Percentiles rank a stretch among this genome's conserved stretches.
Evolutionary conservation across 2,329 filamentous ascomycete species (phyloP).

Genomic region (Dactylonectria macrodidyma): DNA sequence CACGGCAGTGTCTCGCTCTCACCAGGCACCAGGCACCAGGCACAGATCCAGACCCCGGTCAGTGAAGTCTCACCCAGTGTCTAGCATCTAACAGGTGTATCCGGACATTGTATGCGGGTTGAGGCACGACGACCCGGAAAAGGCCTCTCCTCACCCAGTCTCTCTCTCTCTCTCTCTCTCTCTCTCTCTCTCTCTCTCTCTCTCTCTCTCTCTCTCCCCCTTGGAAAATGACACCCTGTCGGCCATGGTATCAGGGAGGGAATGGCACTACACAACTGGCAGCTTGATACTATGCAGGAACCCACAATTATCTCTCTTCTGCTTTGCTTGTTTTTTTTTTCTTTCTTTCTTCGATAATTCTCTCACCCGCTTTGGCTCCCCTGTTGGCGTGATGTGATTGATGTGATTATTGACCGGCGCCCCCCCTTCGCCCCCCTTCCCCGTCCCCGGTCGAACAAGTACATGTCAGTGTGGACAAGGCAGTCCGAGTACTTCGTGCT

Average conservation of each 20-base stretch:
- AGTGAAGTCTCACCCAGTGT: not conserved
- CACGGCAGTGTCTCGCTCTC: not conserved
- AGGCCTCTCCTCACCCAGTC: not conserved
- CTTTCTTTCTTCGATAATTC: constrained; percentile 1
- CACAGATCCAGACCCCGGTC: not conserved
- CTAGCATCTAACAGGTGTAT: not conserved
- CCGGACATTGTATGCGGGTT: not conserved
- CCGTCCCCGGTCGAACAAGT: constrained; percentile 8
- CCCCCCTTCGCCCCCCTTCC: constrained; percentile 2
- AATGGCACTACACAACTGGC: not conserved
- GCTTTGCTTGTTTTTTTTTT: not conserved
- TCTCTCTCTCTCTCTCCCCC: not conserved
- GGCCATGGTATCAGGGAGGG: not conserved
- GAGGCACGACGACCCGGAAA: not conserved
- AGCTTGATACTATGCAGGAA: not conserved
- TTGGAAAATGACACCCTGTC: not conserved
- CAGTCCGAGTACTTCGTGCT: not conserved
- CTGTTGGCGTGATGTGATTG: constrained; percentile 24
- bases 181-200: not conserved
- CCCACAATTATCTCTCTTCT: not conserved
- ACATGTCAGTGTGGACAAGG: too few relatives aligned
- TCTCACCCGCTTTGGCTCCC: constrained; percentile 4
- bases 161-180: not conserved
- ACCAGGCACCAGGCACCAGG: constrained; percentile 23
- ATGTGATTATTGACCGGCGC: constrained; percentile 26